Conservation (phyloP, 305 asterid species). For the Solanum aculeatissimum region DNA sequence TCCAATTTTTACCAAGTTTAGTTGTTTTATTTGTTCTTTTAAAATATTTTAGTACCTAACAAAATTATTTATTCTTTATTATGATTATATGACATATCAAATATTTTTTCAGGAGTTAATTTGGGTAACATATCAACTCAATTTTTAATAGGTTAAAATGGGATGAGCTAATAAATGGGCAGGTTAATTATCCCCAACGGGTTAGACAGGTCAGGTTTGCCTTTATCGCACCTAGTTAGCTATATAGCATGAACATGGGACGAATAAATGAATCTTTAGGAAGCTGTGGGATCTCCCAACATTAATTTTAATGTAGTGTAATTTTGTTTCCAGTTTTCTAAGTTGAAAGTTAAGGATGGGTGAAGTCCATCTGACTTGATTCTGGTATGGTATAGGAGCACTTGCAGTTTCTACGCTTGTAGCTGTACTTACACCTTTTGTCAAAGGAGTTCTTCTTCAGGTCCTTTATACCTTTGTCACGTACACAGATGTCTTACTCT, state of each 20-base stretch:
- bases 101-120: too few relatives aligned
- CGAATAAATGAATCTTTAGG: not conserved
- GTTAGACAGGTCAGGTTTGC: too few relatives aligned
- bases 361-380: not conserved
- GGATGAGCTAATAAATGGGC: too few relatives aligned
- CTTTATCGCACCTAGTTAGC: not conserved
- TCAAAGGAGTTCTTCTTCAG: not conserved
- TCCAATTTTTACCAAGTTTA: too few relatives aligned
- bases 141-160: too few relatives aligned
- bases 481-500: too few relatives aligned
- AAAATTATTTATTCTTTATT: too few relatives aligned
- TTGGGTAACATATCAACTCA: too few relatives aligned
- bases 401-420: not conserved
- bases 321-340: not conserved
- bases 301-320: not conserved
- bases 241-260: not conserved
- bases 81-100: too few relatives aligned
- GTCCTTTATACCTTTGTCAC: not conserved
- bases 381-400: not conserved
- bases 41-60: too few relatives aligned
- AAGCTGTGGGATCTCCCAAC: not conserved
- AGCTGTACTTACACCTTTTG: not conserved
- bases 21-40: too few relatives aligned
- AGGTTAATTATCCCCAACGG: too few relatives aligned
- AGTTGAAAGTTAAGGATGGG: not conserved